Evolutionary conservation across 805 yeast genomes (phyloP), one percentile per base, ranked within the genome.

Genomic region (Sungouiozyma intestinalis): DNA sequence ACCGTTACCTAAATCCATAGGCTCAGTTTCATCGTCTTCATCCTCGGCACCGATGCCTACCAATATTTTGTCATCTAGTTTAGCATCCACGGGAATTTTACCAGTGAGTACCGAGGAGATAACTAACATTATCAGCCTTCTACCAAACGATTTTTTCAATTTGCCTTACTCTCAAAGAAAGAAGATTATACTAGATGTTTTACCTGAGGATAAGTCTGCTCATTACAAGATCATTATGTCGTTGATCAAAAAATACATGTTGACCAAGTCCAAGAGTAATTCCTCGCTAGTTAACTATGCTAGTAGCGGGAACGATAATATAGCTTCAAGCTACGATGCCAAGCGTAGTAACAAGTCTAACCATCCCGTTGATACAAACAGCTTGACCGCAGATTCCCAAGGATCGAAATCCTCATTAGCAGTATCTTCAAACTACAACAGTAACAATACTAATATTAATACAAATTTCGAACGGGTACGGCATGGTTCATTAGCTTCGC

Each of bases 81-180:
- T 24, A 24, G 29, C 29, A 11, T 24, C 29, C 11, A 11, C 29
- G 11, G 29, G 29, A 24, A 38, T 38, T 21, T 16, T 24, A 38
- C 8, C 31, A 14, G 35, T 39, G 11, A 34, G 31, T n/a, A 41
- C 14, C 3, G 60, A 53, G 17, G 64, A 62, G 24, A 58, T 65
- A 8, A 52, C 53, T n/a, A 45, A 53, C 15, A 39, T 68, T 7
- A 53, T 62, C 14, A 52, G 50, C 3, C 51, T 55, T 39, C 53
- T 77, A 17, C 84, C 84, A 0, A 57, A 66, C 1, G 70, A 76
- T 51, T 79, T 77, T 52, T 63, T 67, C 43, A 72, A 70, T 18
- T 60, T 76, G 45, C 82, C 83, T 0, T 77, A 77, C 52, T 74
- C 82, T 1, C 80, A 74, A 50, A 62, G 85, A 41, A 72, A 75